Percentiles rank a stretch among this genome's conserved stretches.
Conservation (phyloP, 768 basidiomycete genomes). For the Exidia glandulosa region DNA sequence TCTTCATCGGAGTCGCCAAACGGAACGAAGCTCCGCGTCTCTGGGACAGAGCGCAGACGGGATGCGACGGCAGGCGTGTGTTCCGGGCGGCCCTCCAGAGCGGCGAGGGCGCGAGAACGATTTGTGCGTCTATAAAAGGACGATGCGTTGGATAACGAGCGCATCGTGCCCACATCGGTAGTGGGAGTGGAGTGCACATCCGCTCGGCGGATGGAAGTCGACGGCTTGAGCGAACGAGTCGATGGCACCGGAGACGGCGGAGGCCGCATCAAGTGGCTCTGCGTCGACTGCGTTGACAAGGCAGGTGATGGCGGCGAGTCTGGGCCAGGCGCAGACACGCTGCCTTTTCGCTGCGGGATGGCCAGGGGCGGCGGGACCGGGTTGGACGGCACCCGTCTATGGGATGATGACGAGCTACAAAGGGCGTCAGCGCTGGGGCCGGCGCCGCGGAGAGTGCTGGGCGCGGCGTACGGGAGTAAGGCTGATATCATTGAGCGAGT, state of each 20-base stretch:
- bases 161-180: not conserved
- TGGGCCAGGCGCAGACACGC: not conserved
- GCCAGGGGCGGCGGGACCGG: not conserved
- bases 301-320: not conserved
- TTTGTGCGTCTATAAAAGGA: not conserved
- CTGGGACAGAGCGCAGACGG: not conserved
- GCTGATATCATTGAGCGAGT: not conserved
- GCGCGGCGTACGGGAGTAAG: not conserved
- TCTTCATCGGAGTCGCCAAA: not conserved
- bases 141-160: not conserved
- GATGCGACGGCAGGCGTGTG: not conserved
- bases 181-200: not conserved
- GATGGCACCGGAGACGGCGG: not conserved
- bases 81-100: not conserved
- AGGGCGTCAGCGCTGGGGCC: not conserved
- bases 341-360: not conserved
- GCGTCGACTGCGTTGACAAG: not conserved
- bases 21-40: not conserved
- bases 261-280: not conserved
- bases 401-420: not conserved
- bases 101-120: not conserved
- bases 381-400: too few species aligned
- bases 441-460: not conserved
- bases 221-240: not conserved
- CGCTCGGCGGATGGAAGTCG: not conserved